Evolutionary conservation across 192 early-diverging fungal genomes (phyloP), one percentile per base, ranked within the genome.

Genomic region (Mortierella hygrophila): DNA sequence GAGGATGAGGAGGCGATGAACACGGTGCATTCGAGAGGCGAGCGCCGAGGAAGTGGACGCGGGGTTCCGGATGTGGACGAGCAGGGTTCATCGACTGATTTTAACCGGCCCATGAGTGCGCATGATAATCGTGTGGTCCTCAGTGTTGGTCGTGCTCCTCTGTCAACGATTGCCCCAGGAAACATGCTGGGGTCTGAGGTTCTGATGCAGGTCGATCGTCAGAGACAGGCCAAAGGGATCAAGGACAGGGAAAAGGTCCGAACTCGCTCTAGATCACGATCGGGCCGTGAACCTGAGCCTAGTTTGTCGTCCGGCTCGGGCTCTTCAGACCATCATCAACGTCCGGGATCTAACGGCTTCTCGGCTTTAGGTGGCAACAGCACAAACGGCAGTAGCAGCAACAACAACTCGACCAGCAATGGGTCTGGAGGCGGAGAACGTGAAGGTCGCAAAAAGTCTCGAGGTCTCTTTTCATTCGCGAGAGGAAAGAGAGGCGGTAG

Each of bases 171-270:
- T 7, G 49, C 78, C 0, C 83, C 83, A 1, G 26, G 47, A 40
- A 85, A 85, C 42, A 54, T 76, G 21, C 57, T 85, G 13, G 83
- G 83, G 55, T 85, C 83, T 23, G 69, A 85, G 41, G 57, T 85
- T 1, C 42, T 85, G 70, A 85, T 80, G 78, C 60, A 80, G 29
- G 83, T 85, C 40, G 83, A 85, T 73, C 69, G 74, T 16, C 47
- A 83, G 26, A 55, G 82, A 23, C 82, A 78, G 23, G 76, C 55
- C 8, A 15, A 47, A n/a, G 55, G 49, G 38, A 55, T 21, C n/a
- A 84, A 40, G 23, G 32, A 8, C 21, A 74, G 11, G 20, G 3
- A 74, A 35, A 72, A 10, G 13, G 57, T 32, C 21, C 69, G 73
- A 18, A 16, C 54, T 0, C 82, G 83, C 26, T 85, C 78, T 10